A percentile compares a stretch with the other conserved stretches of the same genome.
Conservation (phyloP, 441 rosid species). For the Euphorbia schlechtendalii region DNA sequence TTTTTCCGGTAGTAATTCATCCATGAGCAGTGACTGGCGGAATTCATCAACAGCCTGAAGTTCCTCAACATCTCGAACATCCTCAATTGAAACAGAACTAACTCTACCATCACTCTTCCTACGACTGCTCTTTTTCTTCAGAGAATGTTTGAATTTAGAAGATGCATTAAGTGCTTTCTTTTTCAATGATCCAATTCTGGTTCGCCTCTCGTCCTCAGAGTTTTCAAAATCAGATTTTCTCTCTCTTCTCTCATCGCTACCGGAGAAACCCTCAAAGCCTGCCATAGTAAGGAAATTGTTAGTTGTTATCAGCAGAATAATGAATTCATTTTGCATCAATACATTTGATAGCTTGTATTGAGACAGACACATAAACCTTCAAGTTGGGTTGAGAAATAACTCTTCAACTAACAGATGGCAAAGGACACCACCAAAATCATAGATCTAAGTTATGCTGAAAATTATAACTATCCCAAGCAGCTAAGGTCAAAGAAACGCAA, state of each 20-base stretch:
- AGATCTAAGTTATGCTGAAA: neutral
- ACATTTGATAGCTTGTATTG: neutral
- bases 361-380: neutral
- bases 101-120: slow-evolving; percentile 89
- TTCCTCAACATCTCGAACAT: slow-evolving; percentile 81
- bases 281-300: slow-evolving; percentile 16
- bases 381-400: neutral
- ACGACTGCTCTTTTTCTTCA: slow-evolving; percentile 72
- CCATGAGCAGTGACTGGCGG: slow-evolving; percentile 69
- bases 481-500: neutral
- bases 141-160: slow-evolving; percentile 81
- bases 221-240: slow-evolving; percentile 92
- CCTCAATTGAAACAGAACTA: slow-evolving; percentile 93
- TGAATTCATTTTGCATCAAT: neutral
- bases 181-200: slow-evolving; percentile 80
- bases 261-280: slow-evolving; percentile 86
- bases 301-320: too few species aligned
- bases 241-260: slow-evolving; percentile 93
- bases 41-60: slow-evolving; percentile 78
- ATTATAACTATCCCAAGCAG: neutral
- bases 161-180: slow-evolving; percentile 91
- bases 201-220: slow-evolving; percentile 98
- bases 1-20: slow-evolving; percentile 66
- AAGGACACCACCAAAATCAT: neutral
- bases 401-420: neutral